Conservation (phyloP, 202 grass and related monocot species). For the Brachypodium distachyon region DNA sequence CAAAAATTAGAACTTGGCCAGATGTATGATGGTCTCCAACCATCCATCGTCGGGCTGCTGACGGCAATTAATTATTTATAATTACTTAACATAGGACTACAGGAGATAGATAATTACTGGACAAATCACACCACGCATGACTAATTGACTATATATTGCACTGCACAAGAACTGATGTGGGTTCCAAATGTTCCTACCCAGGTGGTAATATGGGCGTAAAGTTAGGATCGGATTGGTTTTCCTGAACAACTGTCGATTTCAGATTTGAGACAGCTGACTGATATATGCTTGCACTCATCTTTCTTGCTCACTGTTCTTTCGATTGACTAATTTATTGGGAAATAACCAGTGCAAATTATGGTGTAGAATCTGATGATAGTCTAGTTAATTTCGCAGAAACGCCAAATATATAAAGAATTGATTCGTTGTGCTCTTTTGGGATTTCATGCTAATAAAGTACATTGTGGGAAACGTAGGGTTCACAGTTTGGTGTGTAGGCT, state of each 20-base stretch:
- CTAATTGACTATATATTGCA: background rate
- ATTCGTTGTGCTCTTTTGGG: background rate
- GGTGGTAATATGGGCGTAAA: background rate
- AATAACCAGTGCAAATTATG: background rate
- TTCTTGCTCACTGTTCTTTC: background rate
- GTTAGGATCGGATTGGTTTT: slow-evolving; percentile 1
- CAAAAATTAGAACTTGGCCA: background rate
- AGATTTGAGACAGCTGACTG: background rate
- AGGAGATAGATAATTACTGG: background rate
- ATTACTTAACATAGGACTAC: background rate
- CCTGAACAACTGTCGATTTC: background rate
- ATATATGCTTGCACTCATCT: background rate
- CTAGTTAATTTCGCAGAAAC: background rate
- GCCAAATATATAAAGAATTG: background rate
- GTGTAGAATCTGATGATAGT: background rate
- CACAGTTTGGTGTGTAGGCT: background rate
- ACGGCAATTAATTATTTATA: background rate
- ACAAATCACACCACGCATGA: background rate
- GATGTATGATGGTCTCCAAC: background rate
- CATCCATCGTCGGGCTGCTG: background rate
- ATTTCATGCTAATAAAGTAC: background rate
- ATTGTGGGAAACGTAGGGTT: background rate
- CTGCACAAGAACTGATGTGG: background rate
- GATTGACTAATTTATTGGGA: background rate
- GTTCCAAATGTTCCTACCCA: slow-evolving; percentile 16